These are phyloP conservation scores for Boletellus ananiceps DNA, from an alignment of 768 basidiomycete genomes.

Conservation along the genomic window DNA sequence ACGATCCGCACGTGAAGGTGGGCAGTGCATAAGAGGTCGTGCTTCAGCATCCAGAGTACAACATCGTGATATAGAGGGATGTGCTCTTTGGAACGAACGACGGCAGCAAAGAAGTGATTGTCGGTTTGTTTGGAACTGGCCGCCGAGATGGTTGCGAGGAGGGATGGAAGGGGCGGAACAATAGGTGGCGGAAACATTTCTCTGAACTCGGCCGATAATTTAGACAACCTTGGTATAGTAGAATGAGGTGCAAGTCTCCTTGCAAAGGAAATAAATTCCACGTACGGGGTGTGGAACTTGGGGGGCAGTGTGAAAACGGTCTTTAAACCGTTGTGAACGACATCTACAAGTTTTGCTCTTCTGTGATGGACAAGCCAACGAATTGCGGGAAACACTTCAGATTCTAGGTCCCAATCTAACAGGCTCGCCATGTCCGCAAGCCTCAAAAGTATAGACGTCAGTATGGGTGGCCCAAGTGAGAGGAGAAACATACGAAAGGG, in stretches of 20 bases:
- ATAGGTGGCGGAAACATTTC: constrained; percentile 52
- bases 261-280: constrained; percentile 8
- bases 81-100: constrained; percentile 64
- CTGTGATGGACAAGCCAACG: constrained; percentile 89
- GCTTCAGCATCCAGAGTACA: constrained; percentile 86
- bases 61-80: constrained; percentile 75
- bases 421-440: constrained; percentile 76
- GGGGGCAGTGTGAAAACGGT: constrained; percentile 77
- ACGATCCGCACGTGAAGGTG: constrained; percentile 84
- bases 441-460: constrained; percentile 32
- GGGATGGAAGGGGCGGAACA: constrained; percentile 65
- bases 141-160: constrained; percentile 73
- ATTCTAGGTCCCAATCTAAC: constrained; percentile 78
- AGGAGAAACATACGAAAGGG: constrained; percentile 58
- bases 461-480: neutral
- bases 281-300: constrained; percentile 58
- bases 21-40: constrained; percentile 77
- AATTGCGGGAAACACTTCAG: constrained; percentile 85
- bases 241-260: neutral
- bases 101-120: constrained; percentile 76
- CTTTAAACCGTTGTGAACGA: constrained; percentile 72
- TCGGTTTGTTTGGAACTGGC: constrained; percentile 58
- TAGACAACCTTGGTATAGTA: constrained; percentile 21
- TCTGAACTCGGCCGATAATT: constrained; percentile 57
- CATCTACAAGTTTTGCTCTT: constrained; percentile 85